A percentile compares a stretch with the other conserved stretches of the same genome.
Evolutionary conservation across 2,329 filamentous ascomycete species (phyloP).

Genomic region (Macrophomina tecta): DNA sequence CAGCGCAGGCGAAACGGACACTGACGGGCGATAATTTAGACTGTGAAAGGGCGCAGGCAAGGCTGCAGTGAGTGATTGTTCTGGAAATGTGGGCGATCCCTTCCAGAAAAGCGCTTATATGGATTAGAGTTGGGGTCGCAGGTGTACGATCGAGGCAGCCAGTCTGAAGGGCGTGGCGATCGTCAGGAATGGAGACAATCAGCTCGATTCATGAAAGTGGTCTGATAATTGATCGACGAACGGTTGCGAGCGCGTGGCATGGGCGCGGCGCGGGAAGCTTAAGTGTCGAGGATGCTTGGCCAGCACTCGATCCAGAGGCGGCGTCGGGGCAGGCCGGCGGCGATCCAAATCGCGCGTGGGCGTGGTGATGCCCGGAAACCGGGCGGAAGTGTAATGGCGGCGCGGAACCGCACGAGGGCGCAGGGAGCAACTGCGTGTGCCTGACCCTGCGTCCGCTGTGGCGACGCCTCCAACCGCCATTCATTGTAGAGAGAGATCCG

Average conservation of each 20-base stretch:
- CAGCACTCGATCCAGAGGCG: background rate
- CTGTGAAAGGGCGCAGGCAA: slow-evolving; percentile 6
- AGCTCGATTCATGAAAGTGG: slow-evolving; percentile 18
- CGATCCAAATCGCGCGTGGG: slow-evolving; percentile 8
- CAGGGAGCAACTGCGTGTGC: background rate
- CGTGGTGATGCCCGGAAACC: background rate
- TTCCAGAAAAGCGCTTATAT: background rate
- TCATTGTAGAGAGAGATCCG: slow-evolving; percentile 3
- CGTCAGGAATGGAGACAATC: background rate
- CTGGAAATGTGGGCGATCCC: background rate
- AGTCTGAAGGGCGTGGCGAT: background rate
- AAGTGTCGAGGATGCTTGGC: slow-evolving; percentile 3
- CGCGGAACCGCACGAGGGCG: slow-evolving; percentile 9
- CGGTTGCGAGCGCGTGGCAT: background rate
- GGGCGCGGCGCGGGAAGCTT: slow-evolving; percentile 8
- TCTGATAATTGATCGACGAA: slow-evolving; percentile 21
- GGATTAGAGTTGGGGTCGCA: slow-evolving; percentile 10
- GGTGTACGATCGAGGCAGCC: background rate
- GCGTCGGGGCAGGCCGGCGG: background rate
- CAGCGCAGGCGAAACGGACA: background rate
- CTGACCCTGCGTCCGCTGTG: background rate
- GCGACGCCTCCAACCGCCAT: background rate
- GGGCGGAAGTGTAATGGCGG: slow-evolving; percentile 9
- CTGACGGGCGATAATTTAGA: slow-evolving; percentile 13
- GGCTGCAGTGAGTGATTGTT: slow-evolving; percentile 8